A percentile compares a stretch with the other conserved stretches of the same genome.
phyloP scores from a whole-genome alignment of 371 early-diverging fungal genomes.

The Polyrhizophydium stewartii region DNA sequence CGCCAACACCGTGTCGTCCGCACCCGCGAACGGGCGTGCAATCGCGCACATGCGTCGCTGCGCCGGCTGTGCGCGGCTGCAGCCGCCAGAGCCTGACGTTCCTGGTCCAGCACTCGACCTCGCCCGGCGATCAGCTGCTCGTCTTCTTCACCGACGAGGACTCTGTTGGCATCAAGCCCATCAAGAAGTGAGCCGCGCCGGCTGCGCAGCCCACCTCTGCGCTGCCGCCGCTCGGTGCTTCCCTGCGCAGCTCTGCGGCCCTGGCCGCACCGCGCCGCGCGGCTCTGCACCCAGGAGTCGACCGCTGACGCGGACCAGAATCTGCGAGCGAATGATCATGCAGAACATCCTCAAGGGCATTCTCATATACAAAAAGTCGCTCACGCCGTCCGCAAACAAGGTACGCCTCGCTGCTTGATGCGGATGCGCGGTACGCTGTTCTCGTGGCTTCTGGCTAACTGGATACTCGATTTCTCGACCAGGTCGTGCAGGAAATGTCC shows the following conservation, averaged over 20 bases:
- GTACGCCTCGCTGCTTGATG: constrained; percentile 25
- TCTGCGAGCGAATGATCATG: constrained; percentile 78
- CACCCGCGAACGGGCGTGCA: too few species aligned
- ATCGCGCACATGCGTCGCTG: too few species aligned
- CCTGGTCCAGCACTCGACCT: constrained; percentile 75
- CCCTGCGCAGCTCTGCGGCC: too few species aligned
- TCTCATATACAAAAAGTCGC: constrained; percentile 74
- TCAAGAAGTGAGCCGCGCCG: constrained; percentile 63
- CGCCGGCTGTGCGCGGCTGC: constrained; percentile 3
- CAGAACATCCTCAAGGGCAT: constrained; percentile 80
- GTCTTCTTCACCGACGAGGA: constrained; percentile 90
- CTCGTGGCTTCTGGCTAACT: neutral
- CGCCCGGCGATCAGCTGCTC: constrained; percentile 75
- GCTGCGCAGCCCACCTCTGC: too few species aligned
- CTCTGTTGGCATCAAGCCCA: constrained; percentile 88
- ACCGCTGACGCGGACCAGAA: too few species aligned
- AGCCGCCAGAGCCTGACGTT: constrained; percentile 81
- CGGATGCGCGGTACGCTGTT: neutral
- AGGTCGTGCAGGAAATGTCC: constrained; percentile 60
- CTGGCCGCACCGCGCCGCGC: too few species aligned
- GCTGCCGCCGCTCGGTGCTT: too few species aligned
- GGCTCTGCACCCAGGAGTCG: too few species aligned
- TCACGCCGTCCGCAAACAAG: constrained; percentile 90
- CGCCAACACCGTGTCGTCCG: too few species aligned
- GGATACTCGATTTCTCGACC: neutral